Percentiles rank a stretch among this genome's conserved stretches.
Conservation (phyloP, 768 basidiomycete genomes). For the Termitomyces sp. region DNA sequence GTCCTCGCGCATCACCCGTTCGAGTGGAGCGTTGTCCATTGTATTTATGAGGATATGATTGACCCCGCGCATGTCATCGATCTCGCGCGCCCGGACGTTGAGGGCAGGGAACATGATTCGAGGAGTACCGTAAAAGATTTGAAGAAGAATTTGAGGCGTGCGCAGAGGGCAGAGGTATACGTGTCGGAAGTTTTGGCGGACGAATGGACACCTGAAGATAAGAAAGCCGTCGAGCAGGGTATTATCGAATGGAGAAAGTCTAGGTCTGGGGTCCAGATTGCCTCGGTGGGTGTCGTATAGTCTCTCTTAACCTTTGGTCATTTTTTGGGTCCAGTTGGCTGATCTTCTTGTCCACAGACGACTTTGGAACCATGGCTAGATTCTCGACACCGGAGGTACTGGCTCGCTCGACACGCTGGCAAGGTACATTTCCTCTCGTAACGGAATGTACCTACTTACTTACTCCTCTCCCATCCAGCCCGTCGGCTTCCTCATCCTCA, state of each 20-base stretch:
- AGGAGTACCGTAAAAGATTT: constrained; percentile 48
- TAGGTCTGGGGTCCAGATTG: constrained; percentile 56
- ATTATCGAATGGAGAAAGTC: constrained; percentile 52
- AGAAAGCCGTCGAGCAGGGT: constrained; percentile 44
- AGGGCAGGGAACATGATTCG: constrained; percentile 25
- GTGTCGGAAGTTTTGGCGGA: constrained; percentile 37
- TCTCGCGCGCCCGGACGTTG: constrained; percentile 24
- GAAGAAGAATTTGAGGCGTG: constrained; percentile 57
- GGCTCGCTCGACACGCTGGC: background rate
- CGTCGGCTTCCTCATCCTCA: background rate
- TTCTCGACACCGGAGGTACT: background rate
- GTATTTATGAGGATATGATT: constrained; percentile 60
- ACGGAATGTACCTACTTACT: background rate
- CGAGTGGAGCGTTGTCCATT: constrained; percentile 57
- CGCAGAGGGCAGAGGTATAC: constrained; percentile 50
- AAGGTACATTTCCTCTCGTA: background rate
- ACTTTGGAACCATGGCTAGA: background rate
- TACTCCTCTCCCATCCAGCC: background rate
- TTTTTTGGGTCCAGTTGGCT: too few species aligned
- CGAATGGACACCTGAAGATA: constrained; percentile 41
- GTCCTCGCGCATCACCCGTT: constrained; percentile 20
- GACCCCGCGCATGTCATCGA: constrained; percentile 44
- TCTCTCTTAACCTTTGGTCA: background rate
- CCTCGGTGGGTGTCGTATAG: constrained; percentile 27
- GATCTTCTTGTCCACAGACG: background rate